Evolutionary conservation across 352 stramenopile species (phyloP), one percentile per base, ranked within the genome.

Genomic region (Paralagenidium karlingii): DNA sequence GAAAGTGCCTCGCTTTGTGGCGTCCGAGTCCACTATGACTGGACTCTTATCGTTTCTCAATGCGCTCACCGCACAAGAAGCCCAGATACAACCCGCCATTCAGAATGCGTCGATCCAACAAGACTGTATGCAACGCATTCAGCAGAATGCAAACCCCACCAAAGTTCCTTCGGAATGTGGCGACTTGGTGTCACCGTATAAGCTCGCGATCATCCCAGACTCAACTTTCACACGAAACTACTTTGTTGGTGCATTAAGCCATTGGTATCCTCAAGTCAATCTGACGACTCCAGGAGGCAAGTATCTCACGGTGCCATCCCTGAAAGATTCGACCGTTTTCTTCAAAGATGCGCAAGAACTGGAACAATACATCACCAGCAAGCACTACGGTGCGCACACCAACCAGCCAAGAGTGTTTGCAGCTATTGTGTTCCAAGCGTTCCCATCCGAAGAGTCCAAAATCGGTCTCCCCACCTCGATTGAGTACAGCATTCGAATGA

Each of bases 401-500:
- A 44, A 51, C 7, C 45, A 54, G 1, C 58, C 68, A 3, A 63
- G 66, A 31, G 56, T 86, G 25, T 76, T 75, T 24, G 63, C 43
- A 5, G 71, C 71, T 11, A 32, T 86, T 9, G 61, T 80, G n/a
- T 86, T 83, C 25, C 53, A 83, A 21, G 30, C 52, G 3, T 63
- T 58, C 20, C 71, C 71, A n/a, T 20, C 22, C 2, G 29, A 34
- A 15, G 60, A 54, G 3, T 18, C 30, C 1, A 25, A 51, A 0
- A 73, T 85, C 15, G 71, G 71, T 3, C 51, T 41, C 13, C 68
- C 55, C 32, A 34, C 46, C 3, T 66, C 58, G 0, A 65, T 82
- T 40, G 66, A 82, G 33, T 82, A 80, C 49, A 71, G 66, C 3
- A 41, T 82, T 12, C 66, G 71, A 4, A 54, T 82, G 47, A 85